Evolutionary conservation across 2,329 filamentous ascomycete genomes (phyloP).

Genomic region (Lachnum nothofagi): DNA sequence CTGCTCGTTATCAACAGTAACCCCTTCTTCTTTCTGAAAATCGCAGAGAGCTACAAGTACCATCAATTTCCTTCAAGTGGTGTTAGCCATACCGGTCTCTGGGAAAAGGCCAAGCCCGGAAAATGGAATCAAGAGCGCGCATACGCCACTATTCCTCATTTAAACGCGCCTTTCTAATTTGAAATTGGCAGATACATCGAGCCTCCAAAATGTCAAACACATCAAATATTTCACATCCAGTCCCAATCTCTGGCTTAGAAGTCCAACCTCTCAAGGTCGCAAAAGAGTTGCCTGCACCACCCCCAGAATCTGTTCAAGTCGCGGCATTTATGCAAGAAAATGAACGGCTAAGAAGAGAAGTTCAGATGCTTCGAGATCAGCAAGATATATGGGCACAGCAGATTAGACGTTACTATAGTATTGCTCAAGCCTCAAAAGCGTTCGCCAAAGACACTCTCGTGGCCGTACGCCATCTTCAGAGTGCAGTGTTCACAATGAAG

Average conservation of each 20-base stretch:
- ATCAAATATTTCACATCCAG: not conserved
- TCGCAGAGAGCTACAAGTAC: no score
- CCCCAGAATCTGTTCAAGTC: not conserved
- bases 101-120: no score
- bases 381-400: no score
- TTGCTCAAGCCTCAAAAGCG: not conserved
- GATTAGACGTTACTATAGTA: not conserved
- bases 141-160: no score
- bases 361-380: not conserved
- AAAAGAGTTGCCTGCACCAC: not conserved
- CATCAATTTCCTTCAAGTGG: no score
- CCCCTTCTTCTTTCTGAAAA: no score
- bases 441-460: not conserved
- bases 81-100: no score
- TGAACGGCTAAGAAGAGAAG: not conserved
- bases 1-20: no score
- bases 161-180: no score
- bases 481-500: not conserved
- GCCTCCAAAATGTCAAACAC: not conserved
- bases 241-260: not conserved
- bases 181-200: no score
- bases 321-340: not conserved
- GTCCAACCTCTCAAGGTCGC: not conserved
- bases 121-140: no score
- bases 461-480: not conserved